Conservation (phyloP, 495 filamentous ascomycete genomes). For the Aspergillus cavernicola region DNA sequence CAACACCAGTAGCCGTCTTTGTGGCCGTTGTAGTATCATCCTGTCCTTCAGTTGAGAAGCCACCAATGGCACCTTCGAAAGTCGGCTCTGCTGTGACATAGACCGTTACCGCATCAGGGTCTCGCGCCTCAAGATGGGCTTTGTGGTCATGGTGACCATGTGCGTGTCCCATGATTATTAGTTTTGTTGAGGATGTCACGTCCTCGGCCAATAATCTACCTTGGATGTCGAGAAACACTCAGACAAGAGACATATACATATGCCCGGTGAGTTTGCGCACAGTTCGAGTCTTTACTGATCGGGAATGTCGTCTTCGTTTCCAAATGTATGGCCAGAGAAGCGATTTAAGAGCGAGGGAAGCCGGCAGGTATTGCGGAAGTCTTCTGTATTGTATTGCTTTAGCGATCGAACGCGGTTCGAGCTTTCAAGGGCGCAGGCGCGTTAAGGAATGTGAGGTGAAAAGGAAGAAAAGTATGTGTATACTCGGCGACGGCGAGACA, state of each 20-base stretch:
- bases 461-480: constrained; percentile 15
- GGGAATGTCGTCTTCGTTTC: background rate
- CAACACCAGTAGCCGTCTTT: constrained; percentile 8
- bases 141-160: constrained; percentile 26
- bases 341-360: background rate
- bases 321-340: background rate
- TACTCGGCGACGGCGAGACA: constrained; percentile 13
- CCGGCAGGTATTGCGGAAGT: background rate
- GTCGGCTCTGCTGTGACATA: constrained; percentile 53
- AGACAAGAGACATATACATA: constrained; percentile 1
- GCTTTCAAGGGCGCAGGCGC: constrained; percentile 17
- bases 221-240: background rate
- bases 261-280: too few relatives aligned
- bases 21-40: constrained; percentile 14
- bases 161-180: constrained; percentile 22
- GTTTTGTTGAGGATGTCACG: background rate
- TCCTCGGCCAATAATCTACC: background rate
- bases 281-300: background rate
- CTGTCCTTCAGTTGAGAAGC: constrained; percentile 45
- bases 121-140: constrained; percentile 25
- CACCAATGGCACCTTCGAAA: constrained; percentile 53
- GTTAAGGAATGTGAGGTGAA: constrained; percentile 21
- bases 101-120: constrained; percentile 32
- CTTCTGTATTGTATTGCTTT: background rate
- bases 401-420: constrained; percentile 9